Conservation (phyloP, 2,329 filamentous ascomycete genomes). For the Whalleya microplaca region DNA sequence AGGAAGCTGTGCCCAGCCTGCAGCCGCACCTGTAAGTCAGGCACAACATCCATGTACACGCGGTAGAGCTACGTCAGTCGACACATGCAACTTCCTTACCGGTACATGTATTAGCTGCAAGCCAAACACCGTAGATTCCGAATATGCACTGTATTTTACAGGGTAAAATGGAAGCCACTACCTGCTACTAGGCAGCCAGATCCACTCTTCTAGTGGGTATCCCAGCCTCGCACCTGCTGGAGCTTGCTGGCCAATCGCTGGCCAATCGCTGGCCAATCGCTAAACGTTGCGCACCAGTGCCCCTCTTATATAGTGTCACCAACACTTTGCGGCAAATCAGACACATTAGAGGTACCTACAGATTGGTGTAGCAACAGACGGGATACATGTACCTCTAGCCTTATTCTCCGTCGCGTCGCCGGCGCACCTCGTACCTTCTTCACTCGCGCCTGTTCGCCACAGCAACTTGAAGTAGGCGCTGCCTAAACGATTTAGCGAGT, state of each 20-base stretch:
- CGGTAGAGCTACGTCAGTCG: not conserved
- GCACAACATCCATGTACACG: not conserved
- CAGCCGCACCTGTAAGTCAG: not conserved
- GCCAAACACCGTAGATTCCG: not conserved
- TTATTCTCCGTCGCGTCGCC: not conserved
- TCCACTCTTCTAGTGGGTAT: no score
- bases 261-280: no score
- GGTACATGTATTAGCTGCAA: no score
- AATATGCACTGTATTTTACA: not conserved
- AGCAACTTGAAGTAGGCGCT: not conserved
- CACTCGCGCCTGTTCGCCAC: no score
- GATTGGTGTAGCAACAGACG: no score
- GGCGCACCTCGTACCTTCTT: not conserved
- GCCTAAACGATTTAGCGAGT: no score
- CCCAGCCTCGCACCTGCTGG: no score
- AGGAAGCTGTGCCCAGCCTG: not conserved
- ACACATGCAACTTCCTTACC: not conserved
- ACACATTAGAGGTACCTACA: no score
- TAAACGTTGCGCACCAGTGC: not conserved
- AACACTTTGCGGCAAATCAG: no score
- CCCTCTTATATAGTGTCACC: not conserved
- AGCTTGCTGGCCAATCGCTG: no score
- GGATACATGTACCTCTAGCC: not conserved
- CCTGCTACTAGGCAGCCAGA: no score
- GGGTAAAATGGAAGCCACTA: no score